A percentile compares a stretch with the other conserved stretches of the same genome.
Evolutionary conservation across 352 stramenopile genomes (phyloP).

Genomic region (Globisporangium heterothallicum): DNA sequence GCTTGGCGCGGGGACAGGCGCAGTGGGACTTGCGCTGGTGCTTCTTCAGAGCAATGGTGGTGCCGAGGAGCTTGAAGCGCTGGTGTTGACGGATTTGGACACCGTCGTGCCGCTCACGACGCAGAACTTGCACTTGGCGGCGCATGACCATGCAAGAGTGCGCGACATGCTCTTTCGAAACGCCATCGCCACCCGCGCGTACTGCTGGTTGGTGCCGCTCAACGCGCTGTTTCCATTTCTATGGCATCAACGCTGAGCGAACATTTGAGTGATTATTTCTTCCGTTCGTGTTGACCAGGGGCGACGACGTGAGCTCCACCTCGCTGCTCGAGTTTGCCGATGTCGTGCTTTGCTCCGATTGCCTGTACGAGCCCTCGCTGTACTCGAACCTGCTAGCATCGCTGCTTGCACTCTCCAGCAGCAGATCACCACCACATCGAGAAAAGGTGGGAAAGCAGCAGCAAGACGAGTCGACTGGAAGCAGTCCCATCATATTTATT

Average conservation of each 20-base stretch:
- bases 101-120: conserved; percentile 39
- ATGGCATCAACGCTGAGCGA: too few species aligned
- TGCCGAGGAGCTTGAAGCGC: conserved; percentile 14
- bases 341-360: conserved; percentile 58
- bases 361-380: conserved; percentile 49
- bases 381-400: conserved; percentile 37
- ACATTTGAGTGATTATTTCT: too few species aligned
- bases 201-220: conserved; percentile 32
- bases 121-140: conserved; percentile 25
- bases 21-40: conserved; percentile 39
- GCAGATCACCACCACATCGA: too few species aligned
- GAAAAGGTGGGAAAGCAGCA: too few species aligned
- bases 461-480: not conserved
- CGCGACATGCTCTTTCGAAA: conserved; percentile 13
- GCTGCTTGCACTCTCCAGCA: conserved; percentile 29
- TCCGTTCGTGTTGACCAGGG: too few species aligned
- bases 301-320: not conserved
- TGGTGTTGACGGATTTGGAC: conserved; percentile 52
- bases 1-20: conserved; percentile 50
- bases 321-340: not conserved
- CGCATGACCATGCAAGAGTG: conserved; percentile 19
- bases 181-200: conserved; percentile 18
- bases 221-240: not conserved
- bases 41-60: not conserved
- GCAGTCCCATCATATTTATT: conserved; percentile 27